A percentile compares a stretch with the other conserved stretches of the same genome.
phyloP scores from a whole-genome alignment of 176 grass and related monocot species.

The Rhipidocladum racemiflorum region DNA sequence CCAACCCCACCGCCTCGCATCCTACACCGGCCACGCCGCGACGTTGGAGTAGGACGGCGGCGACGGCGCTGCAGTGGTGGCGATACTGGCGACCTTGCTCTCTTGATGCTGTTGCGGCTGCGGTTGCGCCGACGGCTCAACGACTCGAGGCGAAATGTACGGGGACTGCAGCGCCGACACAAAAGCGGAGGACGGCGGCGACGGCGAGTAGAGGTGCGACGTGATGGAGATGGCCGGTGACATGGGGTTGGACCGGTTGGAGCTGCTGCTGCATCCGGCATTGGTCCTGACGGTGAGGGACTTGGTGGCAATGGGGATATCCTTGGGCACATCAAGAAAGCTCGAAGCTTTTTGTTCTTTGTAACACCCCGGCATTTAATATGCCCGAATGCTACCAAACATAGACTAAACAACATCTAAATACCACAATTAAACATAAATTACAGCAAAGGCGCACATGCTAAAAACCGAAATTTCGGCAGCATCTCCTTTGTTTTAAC shows the following conservation, averaged over 20 bases:
- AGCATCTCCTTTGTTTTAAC: too few relatives aligned
- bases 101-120: too few relatives aligned
- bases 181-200: slow-evolving; percentile 87
- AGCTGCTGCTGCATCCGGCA: slow-evolving; percentile 26
- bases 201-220: slow-evolving; percentile 79
- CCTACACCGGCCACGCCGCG: slow-evolving; percentile 72
- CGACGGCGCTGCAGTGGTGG: too few relatives aligned
- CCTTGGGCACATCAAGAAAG: slow-evolving; percentile 40
- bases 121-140: slow-evolving; percentile 43
- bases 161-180: slow-evolving; percentile 96
- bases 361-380: too few relatives aligned
- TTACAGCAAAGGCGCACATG: too few relatives aligned
- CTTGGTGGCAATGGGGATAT: slow-evolving; percentile 52
- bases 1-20: slow-evolving; percentile 47
- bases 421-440: too few relatives aligned
- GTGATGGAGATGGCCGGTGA: slow-evolving; percentile 70
- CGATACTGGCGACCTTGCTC: too few relatives aligned
- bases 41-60: too few relatives aligned
- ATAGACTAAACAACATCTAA: too few relatives aligned
- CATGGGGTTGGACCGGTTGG: slow-evolving; percentile 55
- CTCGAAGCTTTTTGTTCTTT: slow-evolving; percentile 20
- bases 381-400: too few relatives aligned
- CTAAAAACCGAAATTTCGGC: too few relatives aligned
- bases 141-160: slow-evolving; percentile 78
- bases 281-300: slow-evolving; percentile 61